Conservation (phyloP, 352 stramenopile genomes). For the Pythium insidiosum region DNA sequence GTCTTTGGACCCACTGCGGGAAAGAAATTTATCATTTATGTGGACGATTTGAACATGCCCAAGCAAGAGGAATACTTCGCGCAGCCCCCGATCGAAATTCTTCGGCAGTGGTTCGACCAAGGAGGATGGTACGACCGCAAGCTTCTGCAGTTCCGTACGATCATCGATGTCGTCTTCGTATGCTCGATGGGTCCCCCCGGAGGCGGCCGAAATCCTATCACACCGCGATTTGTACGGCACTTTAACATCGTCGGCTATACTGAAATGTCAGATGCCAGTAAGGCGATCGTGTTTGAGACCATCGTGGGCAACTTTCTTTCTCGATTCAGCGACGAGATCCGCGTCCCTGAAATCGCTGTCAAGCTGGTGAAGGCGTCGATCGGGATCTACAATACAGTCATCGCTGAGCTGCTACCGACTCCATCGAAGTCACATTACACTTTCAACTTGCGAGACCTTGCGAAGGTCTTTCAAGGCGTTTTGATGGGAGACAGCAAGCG, state of each 20-base stretch:
- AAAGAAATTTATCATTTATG: constrained; percentile 90
- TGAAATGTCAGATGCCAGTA: constrained; percentile 78
- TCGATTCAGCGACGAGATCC: constrained; percentile 65
- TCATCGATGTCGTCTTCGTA: constrained; percentile 88
- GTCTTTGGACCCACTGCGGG: constrained; percentile 89
- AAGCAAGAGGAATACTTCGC: constrained; percentile 92
- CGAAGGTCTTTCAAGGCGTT: constrained; percentile 83
- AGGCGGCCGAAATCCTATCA: constrained; percentile 75
- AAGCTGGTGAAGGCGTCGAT: constrained; percentile 70
- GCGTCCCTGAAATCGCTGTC: constrained; percentile 31
- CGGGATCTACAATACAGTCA: constrained; percentile 81
- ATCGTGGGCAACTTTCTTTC: constrained; percentile 70
- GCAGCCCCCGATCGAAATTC: constrained; percentile 92
- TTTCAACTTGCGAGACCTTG: constrained; percentile 85
- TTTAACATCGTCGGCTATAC: constrained; percentile 86
- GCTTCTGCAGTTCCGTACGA: constrained; percentile 82
- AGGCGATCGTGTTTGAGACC: constrained; percentile 76
- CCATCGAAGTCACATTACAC: constrained; percentile 84
- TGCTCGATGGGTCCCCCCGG: constrained; percentile 79
- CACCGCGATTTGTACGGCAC: constrained; percentile 63
- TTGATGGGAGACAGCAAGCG: constrained; percentile 76
- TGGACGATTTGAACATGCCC: constrained; percentile 96
- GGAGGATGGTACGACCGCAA: constrained; percentile 94
- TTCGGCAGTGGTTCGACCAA: constrained; percentile 94
- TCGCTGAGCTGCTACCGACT: constrained; percentile 69